Base-by-base conservation (phyloP, 257 asterid genomes). In the Dorcoceras hygrometricum region DNA sequence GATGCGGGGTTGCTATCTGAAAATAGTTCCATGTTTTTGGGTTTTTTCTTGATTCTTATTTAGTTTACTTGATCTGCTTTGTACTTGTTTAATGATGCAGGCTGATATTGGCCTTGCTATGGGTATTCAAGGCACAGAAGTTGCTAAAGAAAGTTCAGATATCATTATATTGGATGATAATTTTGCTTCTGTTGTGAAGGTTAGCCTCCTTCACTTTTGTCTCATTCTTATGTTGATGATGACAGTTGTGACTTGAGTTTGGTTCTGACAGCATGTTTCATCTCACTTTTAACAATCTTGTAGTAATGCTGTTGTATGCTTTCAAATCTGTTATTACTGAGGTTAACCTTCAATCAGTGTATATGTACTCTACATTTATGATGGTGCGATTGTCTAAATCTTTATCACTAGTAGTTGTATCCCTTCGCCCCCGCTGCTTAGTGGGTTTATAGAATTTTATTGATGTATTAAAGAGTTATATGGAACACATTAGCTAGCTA, bases 91-190 rank as follows among this genome's bases (percentile, higher is more conserved):
- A 50, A 43, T 76, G 55, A 25, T 75, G 69, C 69, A 93, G 99
- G 96, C 99, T 65, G 97, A 93, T 81, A 89, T 93, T 67, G 99
- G 99, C 70, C 96, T 93, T 75, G 96, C 99, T 56, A 93, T 93
- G 99, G 99, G 99, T 66, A 93, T 90, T 61, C 87, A 81, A 78
- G 99, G 99, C 77, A 93, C 99, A 27, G 97, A 93, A 85, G 99
- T 93, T 27, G 99, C 99, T 5, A 93, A 93, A 78, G 99, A 93
- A 81, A 93, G 99, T 78, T 88, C 99, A 16, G 99, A 93, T 78
- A 93, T 93, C 72, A 93, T 93, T 66, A 93, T 93, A 76, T 43
- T 93, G 83, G 99, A 93, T 66, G 99, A 93, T 68, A 85, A 93
- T 76, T 93, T 93, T 81, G 73, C 99, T 29, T 83, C 99, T 29